These are phyloP conservation scores for Syzygium jambos DNA, from an alignment of 345 rosid species.

Conservation along the genomic window DNA sequence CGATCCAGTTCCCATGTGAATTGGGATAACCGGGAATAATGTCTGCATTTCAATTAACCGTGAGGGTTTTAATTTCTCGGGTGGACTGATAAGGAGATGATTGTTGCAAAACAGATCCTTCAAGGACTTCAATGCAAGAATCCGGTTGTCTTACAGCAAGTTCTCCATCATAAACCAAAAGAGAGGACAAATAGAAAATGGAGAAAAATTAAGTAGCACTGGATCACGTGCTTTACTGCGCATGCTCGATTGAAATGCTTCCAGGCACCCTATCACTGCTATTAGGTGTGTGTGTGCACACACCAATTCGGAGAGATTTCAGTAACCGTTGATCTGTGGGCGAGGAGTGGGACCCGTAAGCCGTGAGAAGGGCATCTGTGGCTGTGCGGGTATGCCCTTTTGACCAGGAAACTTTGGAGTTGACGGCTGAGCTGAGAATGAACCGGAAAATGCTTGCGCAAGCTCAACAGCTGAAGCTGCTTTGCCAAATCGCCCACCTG, in stretches of 20 bases:
- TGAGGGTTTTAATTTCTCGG: not conserved
- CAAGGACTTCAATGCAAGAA: not conserved
- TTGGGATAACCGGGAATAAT: not conserved
- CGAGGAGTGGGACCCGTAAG: constrained; percentile 39
- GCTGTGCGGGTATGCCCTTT: constrained; percentile 26
- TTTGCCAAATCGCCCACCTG: constrained; percentile 48
- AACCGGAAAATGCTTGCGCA: constrained; percentile 63
- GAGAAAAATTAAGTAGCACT: not conserved
- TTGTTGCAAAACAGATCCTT: not conserved
- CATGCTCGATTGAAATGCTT: not conserved
- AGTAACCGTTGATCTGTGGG: constrained; percentile 67
- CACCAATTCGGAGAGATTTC: not conserved
- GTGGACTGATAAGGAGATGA: not conserved
- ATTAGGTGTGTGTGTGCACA: not conserved
- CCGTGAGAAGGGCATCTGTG: constrained; percentile 63
- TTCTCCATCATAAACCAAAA: not conserved
- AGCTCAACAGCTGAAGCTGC: constrained; percentile 72
- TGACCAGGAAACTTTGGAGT: constrained; percentile 23
- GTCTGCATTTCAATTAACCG: not conserved
- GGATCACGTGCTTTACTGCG: not conserved
- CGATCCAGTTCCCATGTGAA: not conserved
- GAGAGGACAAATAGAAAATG: not conserved
- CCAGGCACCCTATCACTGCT: not conserved
- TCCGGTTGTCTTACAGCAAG: not conserved
- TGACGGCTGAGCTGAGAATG: constrained; percentile 39